phyloP scores from a whole-genome alignment of 495 filamentous ascomycete genomes.

The Glonium stellatum region DNA sequence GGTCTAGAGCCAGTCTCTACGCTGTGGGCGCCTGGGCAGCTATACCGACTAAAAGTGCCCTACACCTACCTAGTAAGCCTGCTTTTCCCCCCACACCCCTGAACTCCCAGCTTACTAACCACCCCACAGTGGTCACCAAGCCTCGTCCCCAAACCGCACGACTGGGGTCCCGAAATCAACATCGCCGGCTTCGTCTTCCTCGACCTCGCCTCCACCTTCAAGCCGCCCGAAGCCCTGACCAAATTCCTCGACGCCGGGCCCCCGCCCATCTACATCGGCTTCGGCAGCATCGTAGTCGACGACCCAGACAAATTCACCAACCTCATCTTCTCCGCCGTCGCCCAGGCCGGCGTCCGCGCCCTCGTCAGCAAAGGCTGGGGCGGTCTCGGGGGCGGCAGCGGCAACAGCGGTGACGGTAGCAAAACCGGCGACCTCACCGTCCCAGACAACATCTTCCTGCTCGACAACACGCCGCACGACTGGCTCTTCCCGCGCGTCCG shows the following conservation, averaged over 20 bases:
- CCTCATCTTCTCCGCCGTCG: constrained; percentile 36
- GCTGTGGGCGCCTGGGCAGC: constrained; percentile 37
- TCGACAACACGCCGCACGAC: constrained; percentile 39
- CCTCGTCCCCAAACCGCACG: constrained; percentile 36
- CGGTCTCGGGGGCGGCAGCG: no score
- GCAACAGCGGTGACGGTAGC: no score
- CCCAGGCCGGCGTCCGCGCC: constrained; percentile 34
- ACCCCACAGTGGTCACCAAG: constrained; percentile 30
- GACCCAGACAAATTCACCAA: constrained; percentile 36
- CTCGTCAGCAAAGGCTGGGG: constrained; percentile 40
- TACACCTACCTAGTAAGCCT: constrained; percentile 36
- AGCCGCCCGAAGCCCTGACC: constrained; percentile 31
- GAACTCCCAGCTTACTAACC: no score
- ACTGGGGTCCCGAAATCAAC: constrained; percentile 39
- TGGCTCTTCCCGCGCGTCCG: constrained; percentile 36
- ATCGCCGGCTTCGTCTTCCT: constrained; percentile 39
- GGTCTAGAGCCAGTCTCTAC: constrained; percentile 31
- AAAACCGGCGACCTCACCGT: constrained; percentile 14
- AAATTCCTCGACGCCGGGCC: constrained; percentile 35
- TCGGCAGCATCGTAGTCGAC: constrained; percentile 38
- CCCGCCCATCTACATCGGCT: constrained; percentile 38
- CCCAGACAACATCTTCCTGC: constrained; percentile 36
- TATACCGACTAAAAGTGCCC: constrained; percentile 36
- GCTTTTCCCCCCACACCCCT: no score
- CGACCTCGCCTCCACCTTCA: constrained; percentile 33